These are phyloP conservation scores for Syncephalis fuscata DNA, from an alignment of 371 early-diverging fungal genomes.

Conservation along the genomic window DNA sequence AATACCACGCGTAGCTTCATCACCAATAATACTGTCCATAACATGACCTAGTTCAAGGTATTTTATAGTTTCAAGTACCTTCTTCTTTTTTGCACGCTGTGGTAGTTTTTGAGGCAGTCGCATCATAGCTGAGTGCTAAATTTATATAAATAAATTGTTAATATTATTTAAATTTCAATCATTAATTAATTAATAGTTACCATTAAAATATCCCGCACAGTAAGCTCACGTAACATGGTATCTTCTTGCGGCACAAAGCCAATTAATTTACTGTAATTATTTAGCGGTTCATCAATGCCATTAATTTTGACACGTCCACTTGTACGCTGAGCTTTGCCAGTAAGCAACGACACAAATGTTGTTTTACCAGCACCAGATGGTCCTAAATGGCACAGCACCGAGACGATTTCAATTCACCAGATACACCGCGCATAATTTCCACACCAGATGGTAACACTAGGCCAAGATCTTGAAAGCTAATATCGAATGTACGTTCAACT, in stretches of 20 bases:
- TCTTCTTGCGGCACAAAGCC: constrained; percentile 53
- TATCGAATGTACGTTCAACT: constrained; percentile 15
- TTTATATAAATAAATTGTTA: no score
- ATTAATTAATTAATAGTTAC: no score
- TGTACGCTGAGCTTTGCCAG: constrained; percentile 39
- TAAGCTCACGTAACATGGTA: constrained; percentile 39
- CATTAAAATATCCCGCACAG: constrained; percentile 30
- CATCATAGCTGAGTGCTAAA: constrained; percentile 40
- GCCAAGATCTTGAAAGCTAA: constrained; percentile 33
- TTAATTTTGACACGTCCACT: constrained; percentile 40
- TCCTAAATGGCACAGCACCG: constrained; percentile 46
- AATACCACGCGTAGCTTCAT: constrained; percentile 41
- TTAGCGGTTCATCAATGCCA: constrained; percentile 31
- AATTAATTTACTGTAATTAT: constrained; percentile 41
- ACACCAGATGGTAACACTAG: constrained; percentile 33
- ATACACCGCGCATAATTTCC: constrained; percentile 29
- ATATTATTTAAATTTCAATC: no score
- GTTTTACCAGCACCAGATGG: constrained; percentile 63
- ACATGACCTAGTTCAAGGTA: constrained; percentile 44
- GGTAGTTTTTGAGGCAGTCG: constrained; percentile 33
- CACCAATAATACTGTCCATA: constrained; percentile 45
- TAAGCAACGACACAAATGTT: constrained; percentile 31
- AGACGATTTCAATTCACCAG: constrained; percentile 27
- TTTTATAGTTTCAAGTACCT: constrained; percentile 36
- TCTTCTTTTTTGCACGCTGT: constrained; percentile 23